phyloP scores from a whole-genome alignment of 768 basidiomycete genomes.

The Russula lepida region DNA sequence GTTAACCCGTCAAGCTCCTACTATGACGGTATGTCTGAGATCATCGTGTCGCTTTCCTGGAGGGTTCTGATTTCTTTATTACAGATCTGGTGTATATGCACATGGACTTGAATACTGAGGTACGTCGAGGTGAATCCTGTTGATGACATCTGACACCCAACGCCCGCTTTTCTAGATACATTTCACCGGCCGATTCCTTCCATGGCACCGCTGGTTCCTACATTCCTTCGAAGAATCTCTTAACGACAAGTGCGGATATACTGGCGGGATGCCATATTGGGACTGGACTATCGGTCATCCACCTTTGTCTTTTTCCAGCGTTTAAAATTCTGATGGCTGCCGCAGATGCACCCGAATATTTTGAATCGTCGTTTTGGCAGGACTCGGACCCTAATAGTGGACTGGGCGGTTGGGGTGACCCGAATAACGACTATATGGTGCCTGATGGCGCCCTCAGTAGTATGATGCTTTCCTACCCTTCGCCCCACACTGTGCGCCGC shows the following conservation, averaged over 20 bases:
- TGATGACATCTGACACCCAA: not conserved
- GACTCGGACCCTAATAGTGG: slow-evolving; percentile 22
- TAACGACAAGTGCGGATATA: slow-evolving; percentile 23
- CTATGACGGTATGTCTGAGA: slow-evolving; percentile 12
- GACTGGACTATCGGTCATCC: slow-evolving; percentile 25
- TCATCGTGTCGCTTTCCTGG: not conserved
- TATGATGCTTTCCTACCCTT: slow-evolving; percentile 28
- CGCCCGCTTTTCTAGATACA: slow-evolving; percentile 20
- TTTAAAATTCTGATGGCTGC: not conserved
- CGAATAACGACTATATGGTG: slow-evolving; percentile 21
- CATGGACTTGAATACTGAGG: slow-evolving; percentile 25
- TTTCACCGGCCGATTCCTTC: slow-evolving; percentile 24
- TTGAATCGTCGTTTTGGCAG: slow-evolving; percentile 21
- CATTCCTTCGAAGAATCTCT: slow-evolving; percentile 21
- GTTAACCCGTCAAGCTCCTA: slow-evolving; percentile 17
- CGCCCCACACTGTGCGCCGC: slow-evolving; percentile 28
- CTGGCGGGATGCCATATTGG: slow-evolving; percentile 25
- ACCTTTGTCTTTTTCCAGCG: not conserved
- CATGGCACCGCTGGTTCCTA: slow-evolving; percentile 27
- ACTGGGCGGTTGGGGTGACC: slow-evolving; percentile 27
- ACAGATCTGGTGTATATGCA: slow-evolving; percentile 24
- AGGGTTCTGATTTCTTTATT: not conserved
- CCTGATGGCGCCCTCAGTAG: slow-evolving; percentile 27
- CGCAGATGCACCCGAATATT: slow-evolving; percentile 24
- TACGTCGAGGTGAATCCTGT: not conserved